Evolutionary conservation across 306 rosid species (phyloP).

Genomic region (Castanea mollissima): DNA sequence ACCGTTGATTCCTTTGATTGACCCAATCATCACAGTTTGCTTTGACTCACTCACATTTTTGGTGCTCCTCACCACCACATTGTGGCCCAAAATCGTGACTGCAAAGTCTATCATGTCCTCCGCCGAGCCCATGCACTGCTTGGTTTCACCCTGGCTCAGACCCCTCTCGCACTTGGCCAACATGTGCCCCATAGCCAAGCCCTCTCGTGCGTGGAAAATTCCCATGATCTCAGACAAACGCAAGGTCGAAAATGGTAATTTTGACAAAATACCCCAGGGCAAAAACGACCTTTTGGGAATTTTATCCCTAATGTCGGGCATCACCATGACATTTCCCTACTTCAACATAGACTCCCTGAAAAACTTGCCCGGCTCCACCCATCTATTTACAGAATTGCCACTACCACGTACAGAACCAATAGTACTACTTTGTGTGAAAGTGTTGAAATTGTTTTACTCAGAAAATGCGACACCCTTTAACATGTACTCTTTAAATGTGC

Average conservation of each 20-base stretch:
- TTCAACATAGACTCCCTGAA: conserved; percentile 62
- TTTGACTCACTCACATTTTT: conserved; percentile 56
- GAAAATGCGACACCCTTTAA: conserved; percentile 54
- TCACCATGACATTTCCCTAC: conserved; percentile 58
- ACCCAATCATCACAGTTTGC: conserved; percentile 53
- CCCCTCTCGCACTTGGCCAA: conserved; percentile 53
- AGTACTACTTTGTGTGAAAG: background rate
- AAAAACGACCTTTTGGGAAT: conserved; percentile 78
- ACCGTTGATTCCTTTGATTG: conserved; percentile 46
- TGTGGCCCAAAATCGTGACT: conserved; percentile 42
- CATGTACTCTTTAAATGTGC: conserved; percentile 54
- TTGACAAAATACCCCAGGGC: conserved; percentile 45
- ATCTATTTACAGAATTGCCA: conserved; percentile 46
- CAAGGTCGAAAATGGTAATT: conserved; percentile 53
- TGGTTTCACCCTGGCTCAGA: conserved; percentile 63
- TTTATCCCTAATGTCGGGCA: conserved; percentile 74
- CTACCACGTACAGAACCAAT: background rate
- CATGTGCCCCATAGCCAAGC: conserved; percentile 48
- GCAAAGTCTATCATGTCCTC: conserved; percentile 84
- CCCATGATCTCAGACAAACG: conserved; percentile 26
- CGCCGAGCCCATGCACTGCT: conserved; percentile 66
- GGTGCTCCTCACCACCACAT: conserved; percentile 38
- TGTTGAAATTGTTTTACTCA: conserved; percentile 44
- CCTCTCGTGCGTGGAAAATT: conserved; percentile 46
- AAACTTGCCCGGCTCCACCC: conserved; percentile 67